Base-by-base conservation (phyloP, 2,329 filamentous ascomycete species). In the Cordyceps militaris region DNA sequence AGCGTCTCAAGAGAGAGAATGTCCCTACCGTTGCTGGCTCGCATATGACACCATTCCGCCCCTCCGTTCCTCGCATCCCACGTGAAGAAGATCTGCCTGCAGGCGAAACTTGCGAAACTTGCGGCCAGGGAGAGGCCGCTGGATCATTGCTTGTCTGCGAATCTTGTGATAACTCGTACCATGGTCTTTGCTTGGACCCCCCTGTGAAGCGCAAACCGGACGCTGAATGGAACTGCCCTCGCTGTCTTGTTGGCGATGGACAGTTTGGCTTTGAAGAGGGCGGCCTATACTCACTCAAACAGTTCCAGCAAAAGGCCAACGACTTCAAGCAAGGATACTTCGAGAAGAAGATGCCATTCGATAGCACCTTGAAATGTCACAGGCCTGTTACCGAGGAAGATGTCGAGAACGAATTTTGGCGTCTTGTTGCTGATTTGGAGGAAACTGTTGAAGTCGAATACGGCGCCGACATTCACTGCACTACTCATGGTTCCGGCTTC, bases 371-470 rank as follows among this genome's bases (percentile, higher is more conserved):
- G 26, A 93, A 96, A 64, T 88, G 86, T 30, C 85, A 89, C 62
- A 83, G 86, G 42, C 87, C 88, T 0, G 88, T 96, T 30, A 92
- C 89, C 0, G 94, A 99, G 69, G 92, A 97, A 61, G 94, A 97
- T 63, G 90, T 99, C 4, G 94, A 99, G 73, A 85, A 86, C 21
- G 94, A 99, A 69, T 99, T 99, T 70, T 99, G 94, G 94, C 84
- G 91, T 64, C 80, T 97, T 9, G 94, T 97, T 0, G 90, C 94
- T 49, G 95, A 92, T 66, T 80, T 97, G 52, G 93, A 95, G 61
- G 94, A 97, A 71, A 95, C 91, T 0, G 92, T 97, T 1, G 94
- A 97, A 70, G 94, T 99, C 2, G 94, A 99, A 69, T 99, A 99
- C 66, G 94, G 94, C 40, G 94, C 94, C 10, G 94, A 99, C 66